These are phyloP conservation scores for Vigna reflexopilosa DNA, from an alignment of 306 rosid species.

Conservation along the genomic window DNA sequence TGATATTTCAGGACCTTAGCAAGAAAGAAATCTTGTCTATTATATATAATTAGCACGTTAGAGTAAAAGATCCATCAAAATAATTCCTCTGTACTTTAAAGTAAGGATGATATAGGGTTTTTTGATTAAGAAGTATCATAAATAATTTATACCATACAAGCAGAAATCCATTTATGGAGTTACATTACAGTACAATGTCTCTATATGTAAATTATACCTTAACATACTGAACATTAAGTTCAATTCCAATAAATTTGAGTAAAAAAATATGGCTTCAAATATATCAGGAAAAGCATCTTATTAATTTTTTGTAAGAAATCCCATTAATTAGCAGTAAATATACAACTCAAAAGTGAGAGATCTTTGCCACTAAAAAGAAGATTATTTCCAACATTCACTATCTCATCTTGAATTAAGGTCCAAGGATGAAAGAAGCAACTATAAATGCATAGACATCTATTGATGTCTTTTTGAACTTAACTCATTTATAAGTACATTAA, in stretches of 20 bases:
- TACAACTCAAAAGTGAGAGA: constrained; percentile 1
- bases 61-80: background rate
- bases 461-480: background rate
- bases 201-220: background rate
- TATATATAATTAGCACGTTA: background rate
- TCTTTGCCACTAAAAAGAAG: background rate
- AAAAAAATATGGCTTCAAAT: background rate
- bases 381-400: background rate
- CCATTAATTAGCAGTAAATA: constrained; percentile 3
- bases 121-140: background rate
- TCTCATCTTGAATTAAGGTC: background rate
- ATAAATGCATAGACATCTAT: background rate
- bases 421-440: background rate
- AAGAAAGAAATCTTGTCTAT: background rate
- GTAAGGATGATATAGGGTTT: background rate
- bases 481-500: background rate
- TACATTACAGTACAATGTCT: background rate
- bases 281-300: background rate
- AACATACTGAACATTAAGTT: background rate
- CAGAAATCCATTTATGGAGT: background rate
- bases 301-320: constrained; percentile 14
- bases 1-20: too few species aligned
- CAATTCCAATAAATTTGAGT: background rate
- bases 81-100: background rate
- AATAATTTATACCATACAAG: background rate